Base-by-base conservation (phyloP, 2,329 filamentous ascomycete genomes). In the Uncinocarpus reesii region DNA sequence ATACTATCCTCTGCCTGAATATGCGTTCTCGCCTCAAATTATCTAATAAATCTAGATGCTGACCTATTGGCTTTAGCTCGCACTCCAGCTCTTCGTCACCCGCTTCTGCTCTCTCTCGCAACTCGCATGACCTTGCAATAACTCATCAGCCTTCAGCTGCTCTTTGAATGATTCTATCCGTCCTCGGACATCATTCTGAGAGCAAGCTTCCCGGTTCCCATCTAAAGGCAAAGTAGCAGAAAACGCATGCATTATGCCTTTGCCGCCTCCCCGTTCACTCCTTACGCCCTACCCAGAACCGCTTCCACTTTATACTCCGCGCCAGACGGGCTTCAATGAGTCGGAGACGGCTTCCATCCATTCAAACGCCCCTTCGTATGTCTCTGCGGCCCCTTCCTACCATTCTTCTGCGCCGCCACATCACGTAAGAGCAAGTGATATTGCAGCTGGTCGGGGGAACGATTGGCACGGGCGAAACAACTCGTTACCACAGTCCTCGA, bases 311-410 rank as follows among this genome's bases (percentile, higher is more conserved):
- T 56, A 56, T 28, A 52, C 54, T 10, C 54, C 54, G n/a, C 54
- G 52, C 28, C 49, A 43, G 28, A 18, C 40, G 6, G 42, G 38
- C 18, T 21, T 34, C 15, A 42, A 34, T 7, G 80, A 84, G 60
- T 78, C 81, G 50, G 81, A 84, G 57, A 82, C 80, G 18, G 74
- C 77, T 5, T 84, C 81, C 7, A 76, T 84, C 52, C 78, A 71
- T 56, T 84, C 80, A 15, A 75, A 75, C 6, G 80, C 80, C n/a
- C 81, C 81, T 34, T 84, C 81, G 7, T 84, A 84, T 62, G 70
- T 77, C 53, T 84, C 80, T 47, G 79, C 82, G 46, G 76, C 73
- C 1, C 81, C 81, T 3, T 79, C 79, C 1, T 82, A 83, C 59
- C 77, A 79, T 59, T 79, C 78, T 15, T 50, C 44, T 10, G 29